phyloP scores from a whole-genome alignment of 768 basidiomycete species.

The Lactarius pseudohatsudake region DNA sequence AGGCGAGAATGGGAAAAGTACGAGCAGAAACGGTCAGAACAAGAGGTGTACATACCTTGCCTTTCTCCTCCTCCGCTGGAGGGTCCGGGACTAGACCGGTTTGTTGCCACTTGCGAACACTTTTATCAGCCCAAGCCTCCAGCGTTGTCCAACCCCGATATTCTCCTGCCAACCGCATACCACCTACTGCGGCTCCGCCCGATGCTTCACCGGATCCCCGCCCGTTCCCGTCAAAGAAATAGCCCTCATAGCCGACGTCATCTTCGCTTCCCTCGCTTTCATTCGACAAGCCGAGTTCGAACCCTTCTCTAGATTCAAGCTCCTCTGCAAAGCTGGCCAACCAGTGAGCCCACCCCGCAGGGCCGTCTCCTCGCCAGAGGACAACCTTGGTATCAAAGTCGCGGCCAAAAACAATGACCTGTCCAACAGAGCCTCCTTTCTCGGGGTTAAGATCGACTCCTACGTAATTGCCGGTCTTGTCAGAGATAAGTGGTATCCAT shows the following conservation, averaged over 20 bases:
- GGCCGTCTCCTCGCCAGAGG: constrained; percentile 87
- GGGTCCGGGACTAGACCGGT: constrained; percentile 62
- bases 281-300: constrained; percentile 62
- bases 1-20: constrained; percentile 17
- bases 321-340: constrained; percentile 89
- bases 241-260: constrained; percentile 80
- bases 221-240: constrained; percentile 80
- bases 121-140: constrained; percentile 91
- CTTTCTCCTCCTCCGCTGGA: constrained; percentile 41
- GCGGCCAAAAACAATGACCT: constrained; percentile 98
- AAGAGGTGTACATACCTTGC: constrained; percentile 44
- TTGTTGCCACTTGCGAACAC: constrained; percentile 83
- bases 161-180: constrained; percentile 74
- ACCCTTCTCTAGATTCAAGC: constrained; percentile 86
- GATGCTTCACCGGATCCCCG: constrained; percentile 78
- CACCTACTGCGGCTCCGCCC: constrained; percentile 66
- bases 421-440: constrained; percentile 72
- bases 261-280: constrained; percentile 77
- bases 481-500: constrained; percentile 94
- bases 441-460: constrained; percentile 92
- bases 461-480: constrained; percentile 94
- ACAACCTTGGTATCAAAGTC: constrained; percentile 99
- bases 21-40: not conserved
- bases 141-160: constrained; percentile 91
- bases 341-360: constrained; percentile 94